A percentile compares a stretch with the other conserved stretches of the same genome.
phyloP scores from a whole-genome alignment of 2,329 filamentous ascomycete genomes.

The Aureobasidium sp. region DNA sequence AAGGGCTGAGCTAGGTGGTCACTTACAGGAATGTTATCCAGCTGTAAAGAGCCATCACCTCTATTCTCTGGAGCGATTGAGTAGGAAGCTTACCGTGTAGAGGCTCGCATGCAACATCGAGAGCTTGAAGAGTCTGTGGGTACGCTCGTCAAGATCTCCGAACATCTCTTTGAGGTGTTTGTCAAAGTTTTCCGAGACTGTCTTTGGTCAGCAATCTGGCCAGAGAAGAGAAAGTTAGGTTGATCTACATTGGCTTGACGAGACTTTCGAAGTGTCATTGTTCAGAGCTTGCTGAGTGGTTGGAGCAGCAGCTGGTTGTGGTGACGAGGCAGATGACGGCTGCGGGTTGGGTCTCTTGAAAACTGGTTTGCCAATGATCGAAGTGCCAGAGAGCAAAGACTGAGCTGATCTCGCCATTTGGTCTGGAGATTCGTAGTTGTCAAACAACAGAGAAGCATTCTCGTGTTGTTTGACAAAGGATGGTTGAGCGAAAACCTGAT shows the following conservation, averaged over 20 bases:
- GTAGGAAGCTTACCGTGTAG: not conserved
- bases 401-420: not conserved
- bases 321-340: not conserved
- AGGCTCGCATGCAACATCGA: not conserved
- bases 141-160: not conserved
- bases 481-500: not conserved
- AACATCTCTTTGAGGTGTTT: not conserved
- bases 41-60: not conserved
- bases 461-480: not conserved
- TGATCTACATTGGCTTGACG: not conserved
- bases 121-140: not conserved
- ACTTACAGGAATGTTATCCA: not conserved
- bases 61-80: too few relatives aligned
- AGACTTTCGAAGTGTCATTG: not conserved
- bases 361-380: not conserved
- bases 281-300: not conserved
- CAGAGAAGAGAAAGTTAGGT: too few relatives aligned
- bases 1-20: not conserved
- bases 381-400: not conserved
- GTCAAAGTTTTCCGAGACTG: not conserved
- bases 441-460: not conserved
- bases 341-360: not conserved
- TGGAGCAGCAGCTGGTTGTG: not conserved
- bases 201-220: not conserved
- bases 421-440: not conserved